Conservation (phyloP, 805 yeast species). For the Starmerella stigmatis region DNA sequence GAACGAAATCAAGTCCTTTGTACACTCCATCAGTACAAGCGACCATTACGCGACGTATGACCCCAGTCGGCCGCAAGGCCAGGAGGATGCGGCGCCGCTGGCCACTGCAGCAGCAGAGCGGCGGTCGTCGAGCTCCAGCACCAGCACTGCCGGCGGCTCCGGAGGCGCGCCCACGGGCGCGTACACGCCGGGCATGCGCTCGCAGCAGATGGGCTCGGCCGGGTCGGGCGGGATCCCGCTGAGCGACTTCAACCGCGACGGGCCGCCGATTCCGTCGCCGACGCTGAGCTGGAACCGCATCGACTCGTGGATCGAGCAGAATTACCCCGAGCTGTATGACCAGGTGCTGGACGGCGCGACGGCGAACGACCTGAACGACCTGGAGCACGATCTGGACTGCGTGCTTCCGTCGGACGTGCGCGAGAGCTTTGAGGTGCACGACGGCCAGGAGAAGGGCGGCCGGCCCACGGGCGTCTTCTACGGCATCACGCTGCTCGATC, state of each 20-base stretch:
- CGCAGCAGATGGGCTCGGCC: constrained; percentile 26
- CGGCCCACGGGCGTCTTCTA: constrained; percentile 67
- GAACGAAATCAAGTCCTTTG: constrained; percentile 28
- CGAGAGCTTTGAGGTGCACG: constrained; percentile 71
- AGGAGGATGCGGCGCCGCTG: constrained; percentile 22
- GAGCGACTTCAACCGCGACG: constrained; percentile 37
- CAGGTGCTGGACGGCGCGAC: constrained; percentile 74
- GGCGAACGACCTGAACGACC: constrained; percentile 62
- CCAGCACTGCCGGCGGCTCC: constrained; percentile 2
- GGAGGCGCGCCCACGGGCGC: too few species aligned
- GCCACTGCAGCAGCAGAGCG: constrained; percentile 13
- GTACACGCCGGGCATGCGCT: constrained; percentile 31
- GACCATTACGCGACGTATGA: constrained; percentile 34
- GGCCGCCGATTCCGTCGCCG: constrained; percentile 51
- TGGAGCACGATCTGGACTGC: constrained; percentile 71
- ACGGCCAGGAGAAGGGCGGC: constrained; percentile 79
- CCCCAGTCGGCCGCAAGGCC: constrained; percentile 21
- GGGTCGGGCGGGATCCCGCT: constrained; percentile 33
- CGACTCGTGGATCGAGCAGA: constrained; percentile 67
- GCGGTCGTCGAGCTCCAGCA: constrained; percentile 15
- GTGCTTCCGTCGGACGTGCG: constrained; percentile 70
- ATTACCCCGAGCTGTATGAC: constrained; percentile 72
- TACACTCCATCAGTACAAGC: constrained; percentile 33
- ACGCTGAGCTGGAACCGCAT: constrained; percentile 78
- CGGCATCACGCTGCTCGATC: constrained; percentile 67